Evolutionary conservation across 306 rosid genomes (phyloP), one percentile per base, ranked within the genome.

Genomic region (Citrullus colocynthis): DNA sequence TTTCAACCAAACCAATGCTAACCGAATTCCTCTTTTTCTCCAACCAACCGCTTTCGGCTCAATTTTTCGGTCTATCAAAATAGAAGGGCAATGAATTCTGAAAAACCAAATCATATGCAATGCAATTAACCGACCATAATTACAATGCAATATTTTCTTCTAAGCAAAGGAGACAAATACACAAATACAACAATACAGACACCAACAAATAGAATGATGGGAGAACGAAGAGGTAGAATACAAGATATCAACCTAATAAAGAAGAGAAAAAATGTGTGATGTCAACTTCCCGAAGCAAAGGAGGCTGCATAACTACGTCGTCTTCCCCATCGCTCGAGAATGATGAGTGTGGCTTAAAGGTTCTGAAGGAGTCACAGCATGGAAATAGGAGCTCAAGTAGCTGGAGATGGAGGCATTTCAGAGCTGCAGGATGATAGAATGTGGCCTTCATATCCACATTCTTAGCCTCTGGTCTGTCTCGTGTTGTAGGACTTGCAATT

Each of bases 401-500:
- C 69, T 15, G n/a, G 41, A 30, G n/a, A 62, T 32, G 4, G 16
- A 66, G 20, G 51, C 73, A 66, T 39, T 39, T 66, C 73, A 66
- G 51, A 39, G 73, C 24, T 66, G 51, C 8, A 66, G 49, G 49
- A 39, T 18, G 75, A 41, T 69, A 32, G 20, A 18, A 21, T 69
- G 9, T 20, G 54, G 56, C 56, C 12, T 42, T 48, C 75, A 44
- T 28, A 49, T 30, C 30, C 77, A 30, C 21, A 73, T 56, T 80
- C 76, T 89, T 85, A 90, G 81, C 91, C 89, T 83, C 94, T 83
- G 28, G 90, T 91, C 81, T 85, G 88, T 37, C 93, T 85, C 13
- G 96, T 94, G 88, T 94, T 94, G 77, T 94, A 94, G 49, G 98
- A 91, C 62, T 84, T 91, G 87, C 98, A 94, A 84, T 87, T 77